Evolutionary conservation across 345 rosid genomes (phyloP).

Genomic region (Clarkia xantiana): DNA sequence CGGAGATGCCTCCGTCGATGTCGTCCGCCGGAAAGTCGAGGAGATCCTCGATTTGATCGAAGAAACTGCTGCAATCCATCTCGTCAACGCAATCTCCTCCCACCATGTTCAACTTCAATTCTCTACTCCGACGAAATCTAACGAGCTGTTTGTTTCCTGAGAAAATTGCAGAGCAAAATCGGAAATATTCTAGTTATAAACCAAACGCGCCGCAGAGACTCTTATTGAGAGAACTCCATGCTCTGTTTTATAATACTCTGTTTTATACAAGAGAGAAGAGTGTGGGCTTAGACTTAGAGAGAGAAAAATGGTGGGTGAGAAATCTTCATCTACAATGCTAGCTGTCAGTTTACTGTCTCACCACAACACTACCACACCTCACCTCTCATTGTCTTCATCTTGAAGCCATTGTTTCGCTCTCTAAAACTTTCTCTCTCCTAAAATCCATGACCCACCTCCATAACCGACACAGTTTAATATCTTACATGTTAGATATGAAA

Average conservation of each 20-base stretch:
- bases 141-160: slow-evolving; percentile 4
- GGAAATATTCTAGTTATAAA: neutral
- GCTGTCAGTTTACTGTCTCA: slow-evolving; percentile 39
- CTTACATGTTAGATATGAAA: no score
- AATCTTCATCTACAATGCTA: slow-evolving; percentile 34
- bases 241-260: neutral
- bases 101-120: slow-evolving; percentile 22
- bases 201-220: neutral
- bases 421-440: no score
- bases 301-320: slow-evolving; percentile 25
- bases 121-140: slow-evolving; percentile 15
- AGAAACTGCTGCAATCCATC: slow-evolving; percentile 84
- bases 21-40: slow-evolving; percentile 77
- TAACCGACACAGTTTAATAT: no score
- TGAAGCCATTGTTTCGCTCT: slow-evolving; percentile 25
- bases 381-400: slow-evolving; percentile 29
- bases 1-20: slow-evolving; percentile 29
- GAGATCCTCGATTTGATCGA: slow-evolving; percentile 89
- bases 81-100: slow-evolving; percentile 70
- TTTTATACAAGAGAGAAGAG: neutral
- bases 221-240: neutral
- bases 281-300: neutral
- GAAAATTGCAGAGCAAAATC: slow-evolving; percentile 14
- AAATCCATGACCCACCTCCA: no score
- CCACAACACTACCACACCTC: neutral